Evolutionary conservation across 208 protist genomes (phyloP), one percentile per base, ranked within the genome.

Genomic region (Acanthamoeba quina): DNA sequence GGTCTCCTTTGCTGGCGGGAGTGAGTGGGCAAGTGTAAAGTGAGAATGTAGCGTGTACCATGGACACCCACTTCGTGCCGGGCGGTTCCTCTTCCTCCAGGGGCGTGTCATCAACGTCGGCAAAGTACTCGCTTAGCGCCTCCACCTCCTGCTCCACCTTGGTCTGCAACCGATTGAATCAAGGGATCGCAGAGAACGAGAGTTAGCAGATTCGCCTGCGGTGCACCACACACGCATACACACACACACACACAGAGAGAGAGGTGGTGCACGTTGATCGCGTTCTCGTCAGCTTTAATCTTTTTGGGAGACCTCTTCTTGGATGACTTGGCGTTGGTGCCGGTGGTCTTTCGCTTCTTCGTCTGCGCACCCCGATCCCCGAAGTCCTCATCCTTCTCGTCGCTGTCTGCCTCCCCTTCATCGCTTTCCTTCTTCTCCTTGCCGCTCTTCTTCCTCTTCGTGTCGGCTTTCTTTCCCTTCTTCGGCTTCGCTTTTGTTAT

Each of bases 51-150:
- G 31, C 56, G 26, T 26, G 52, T 88, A 88, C 80, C 80, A 56
- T 88, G 17, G 80, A 88, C 17, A 88, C 80, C 80, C 80, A 88
- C 80, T 88, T 88, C 9, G 80, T 88, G 34, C 80, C 80, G 1
- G 44, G 80, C 62, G 80, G 80, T 41, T 88, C 80, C 54, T 88
- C 80, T 26, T 88, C 80, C n/a, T 88, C 80, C 9, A 88, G 80
- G 3, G 80, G 80, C 13, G 80, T 88, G 19, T 88, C 80, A 88
- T 88, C 80, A 60, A 88, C 19, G 26, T 88, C 80, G 34, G 80
- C 80, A 88, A 88, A 88, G 54, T 88, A 88, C 52, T 88, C 80
- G 49, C 49, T 64, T 7, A 88, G 54, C 49, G 21, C 31, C 21
- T 88, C 80, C 19, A 41, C 54, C 80, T 88, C 80, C 29, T 88